Evolutionary conservation across 305 asterid genomes (phyloP), one percentile per base, ranked within the genome.

Genomic region (Nicotiana rustica): DNA sequence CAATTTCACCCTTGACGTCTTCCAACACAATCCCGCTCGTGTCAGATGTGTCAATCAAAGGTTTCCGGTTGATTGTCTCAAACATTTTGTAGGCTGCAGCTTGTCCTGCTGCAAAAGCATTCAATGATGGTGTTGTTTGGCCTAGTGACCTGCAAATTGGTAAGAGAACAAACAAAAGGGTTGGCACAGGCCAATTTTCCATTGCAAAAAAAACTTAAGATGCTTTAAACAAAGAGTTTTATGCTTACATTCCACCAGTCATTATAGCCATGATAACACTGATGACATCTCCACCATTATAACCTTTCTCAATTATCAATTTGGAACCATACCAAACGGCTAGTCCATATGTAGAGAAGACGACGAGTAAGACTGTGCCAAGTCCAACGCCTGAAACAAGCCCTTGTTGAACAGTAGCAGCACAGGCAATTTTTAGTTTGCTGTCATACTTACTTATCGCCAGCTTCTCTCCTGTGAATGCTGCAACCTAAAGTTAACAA

Each of bases 41-140:
- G 66, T 89, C 88, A 6, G 73, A 69, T 80, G 93, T 89, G 86
- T 90, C 92, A 0, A 92, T 91, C 60, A 86, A 83, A 6, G 97
- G 95, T 13, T 9, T 88, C 4, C 97, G 86, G 19, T 89, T 85
- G 21, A 92, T 91, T 7, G 94, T 87, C 89, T 91, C 94, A 31
- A 91, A 89, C 97, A 90, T 92, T 87, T 90, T 92, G 87, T 88
- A 91, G 10, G 97, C 97, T 36, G 95, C 95, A 56, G 95, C 92
- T 84, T 82, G 90, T 6, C 97, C 95, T 49, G 92, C 86, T 84
- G 90, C 91, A 81, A 92, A 89, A n/a, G 97, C 95, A 49, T 84
- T 89, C 8, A 90, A 0, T 10, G 91, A 85, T 17, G 97, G 97
- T 10, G 90, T 83, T 17, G 91, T 64, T 88, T 91, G 95, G 80